phyloP scores from a whole-genome alignment of 2,329 filamentous ascomycete species.

The Fusarium sp. region DNA sequence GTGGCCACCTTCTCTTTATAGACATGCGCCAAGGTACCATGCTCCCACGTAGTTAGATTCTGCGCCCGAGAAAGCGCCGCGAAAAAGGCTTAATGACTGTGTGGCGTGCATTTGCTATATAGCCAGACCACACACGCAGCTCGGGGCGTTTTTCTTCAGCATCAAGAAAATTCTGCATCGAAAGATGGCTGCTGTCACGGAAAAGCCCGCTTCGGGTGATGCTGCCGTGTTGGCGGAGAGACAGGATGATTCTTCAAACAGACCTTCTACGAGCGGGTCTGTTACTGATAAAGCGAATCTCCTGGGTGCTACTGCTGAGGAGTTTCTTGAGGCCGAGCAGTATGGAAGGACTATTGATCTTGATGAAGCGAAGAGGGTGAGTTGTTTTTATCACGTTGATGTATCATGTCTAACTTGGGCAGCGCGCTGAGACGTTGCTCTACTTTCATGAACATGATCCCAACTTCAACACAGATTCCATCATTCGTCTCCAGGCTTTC shows the following conservation, averaged over 20 bases:
- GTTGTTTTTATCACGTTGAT: not conserved
- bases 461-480: constrained; percentile 36
- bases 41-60: not conserved
- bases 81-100: not conserved
- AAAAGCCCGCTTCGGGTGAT: constrained; percentile 1
- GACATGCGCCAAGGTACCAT: constrained; percentile 8
- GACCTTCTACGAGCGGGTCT: constrained; percentile 4
- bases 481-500: constrained; percentile 29
- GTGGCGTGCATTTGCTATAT: not conserved
- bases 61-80: constrained; percentile 1
- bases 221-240: not conserved
- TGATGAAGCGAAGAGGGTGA: constrained; percentile 21
- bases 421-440: constrained; percentile 32
- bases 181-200: constrained; percentile 10
- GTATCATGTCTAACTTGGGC: not conserved
- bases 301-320: constrained; percentile 24
- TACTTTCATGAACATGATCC: constrained; percentile 39
- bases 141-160: not conserved
- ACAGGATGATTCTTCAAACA: constrained; percentile 2
- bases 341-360: constrained; percentile 18
- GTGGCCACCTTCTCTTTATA: not conserved
- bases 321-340: constrained; percentile 34
- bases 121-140: not conserved
- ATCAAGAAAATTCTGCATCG: not conserved
- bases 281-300: constrained; percentile 9